phyloP scores from a whole-genome alignment of 768 basidiomycete genomes.

The Steccherinum ochraceum region DNA sequence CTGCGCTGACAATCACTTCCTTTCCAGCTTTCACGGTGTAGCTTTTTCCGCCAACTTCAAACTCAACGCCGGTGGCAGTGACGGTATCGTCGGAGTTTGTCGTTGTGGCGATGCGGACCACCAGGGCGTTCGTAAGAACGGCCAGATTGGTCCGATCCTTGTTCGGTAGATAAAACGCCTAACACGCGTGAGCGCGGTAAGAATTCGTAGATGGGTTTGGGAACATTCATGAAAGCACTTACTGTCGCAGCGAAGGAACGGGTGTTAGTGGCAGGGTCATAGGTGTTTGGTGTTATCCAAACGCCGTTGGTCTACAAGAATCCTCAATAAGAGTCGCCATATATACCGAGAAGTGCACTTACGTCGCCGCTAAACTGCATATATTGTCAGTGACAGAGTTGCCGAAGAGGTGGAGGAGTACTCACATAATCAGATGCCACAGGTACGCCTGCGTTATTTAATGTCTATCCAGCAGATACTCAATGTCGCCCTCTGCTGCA shows the following conservation, averaged over 20 bases:
- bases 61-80: constrained; percentile 6
- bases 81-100: not conserved
- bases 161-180: constrained; percentile 13
- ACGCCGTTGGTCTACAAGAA: not conserved
- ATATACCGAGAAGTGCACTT: not conserved
- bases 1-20: constrained; percentile 8
- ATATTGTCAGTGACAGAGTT: not conserved
- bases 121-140: constrained; percentile 8
- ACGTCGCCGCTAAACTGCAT: not conserved
- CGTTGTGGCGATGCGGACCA: constrained; percentile 3
- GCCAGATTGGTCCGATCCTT: constrained; percentile 9
- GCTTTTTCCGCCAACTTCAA: constrained; percentile 3
- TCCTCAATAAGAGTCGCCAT: not conserved
- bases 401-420: not conserved
- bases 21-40: constrained; percentile 5
- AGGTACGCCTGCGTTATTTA: not conserved
- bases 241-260: not conserved
- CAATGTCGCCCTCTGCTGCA: not conserved
- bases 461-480: not conserved
- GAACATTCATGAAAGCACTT: no score
- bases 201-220: no score
- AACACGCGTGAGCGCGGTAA: no score
- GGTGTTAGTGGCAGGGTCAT: not conserved
- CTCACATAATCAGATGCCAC: not conserved
- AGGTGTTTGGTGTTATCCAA: not conserved